phyloP scores from a whole-genome alignment of 805 yeast species.

The Yarrowia hollandica region DNA sequence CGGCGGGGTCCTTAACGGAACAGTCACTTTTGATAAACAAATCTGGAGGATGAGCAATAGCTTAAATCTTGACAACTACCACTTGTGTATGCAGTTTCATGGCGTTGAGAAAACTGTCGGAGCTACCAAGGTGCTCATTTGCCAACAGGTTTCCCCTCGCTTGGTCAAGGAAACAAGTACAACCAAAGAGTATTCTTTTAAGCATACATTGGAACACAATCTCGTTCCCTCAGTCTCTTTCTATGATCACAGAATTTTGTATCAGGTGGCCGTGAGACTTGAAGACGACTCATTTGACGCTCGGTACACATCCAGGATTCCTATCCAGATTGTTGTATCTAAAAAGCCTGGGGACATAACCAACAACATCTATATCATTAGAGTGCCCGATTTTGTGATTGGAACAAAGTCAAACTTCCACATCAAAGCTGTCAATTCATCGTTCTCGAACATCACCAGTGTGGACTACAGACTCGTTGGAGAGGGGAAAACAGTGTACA shows the following conservation, averaged over 20 bases:
- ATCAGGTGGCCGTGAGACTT: neutral
- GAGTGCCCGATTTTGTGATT: neutral
- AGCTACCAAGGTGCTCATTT: neutral
- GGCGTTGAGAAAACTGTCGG: neutral
- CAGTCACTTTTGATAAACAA: neutral
- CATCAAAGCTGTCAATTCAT: conserved; percentile 1
- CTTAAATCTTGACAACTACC: neutral
- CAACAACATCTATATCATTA: neutral
- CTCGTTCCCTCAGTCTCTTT: neutral
- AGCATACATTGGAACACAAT: neutral
- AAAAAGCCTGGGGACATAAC: neutral
- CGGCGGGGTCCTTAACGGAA: neutral
- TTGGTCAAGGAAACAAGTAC: neutral
- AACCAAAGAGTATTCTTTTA: neutral
- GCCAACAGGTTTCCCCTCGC: neutral
- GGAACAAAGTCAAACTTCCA: neutral
- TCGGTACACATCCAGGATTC: neutral
- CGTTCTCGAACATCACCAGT: conserved; percentile 1
- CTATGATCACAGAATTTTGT: neutral
- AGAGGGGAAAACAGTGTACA: neutral
- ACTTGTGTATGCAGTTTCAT: conserved; percentile 9
- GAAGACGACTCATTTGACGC: neutral
- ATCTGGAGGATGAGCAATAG: neutral
- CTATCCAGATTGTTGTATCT: neutral
- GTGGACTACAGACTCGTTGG: neutral